Conservation (phyloP, 345 rosid genomes). For the Crucihimalaya himalaica region DNA sequence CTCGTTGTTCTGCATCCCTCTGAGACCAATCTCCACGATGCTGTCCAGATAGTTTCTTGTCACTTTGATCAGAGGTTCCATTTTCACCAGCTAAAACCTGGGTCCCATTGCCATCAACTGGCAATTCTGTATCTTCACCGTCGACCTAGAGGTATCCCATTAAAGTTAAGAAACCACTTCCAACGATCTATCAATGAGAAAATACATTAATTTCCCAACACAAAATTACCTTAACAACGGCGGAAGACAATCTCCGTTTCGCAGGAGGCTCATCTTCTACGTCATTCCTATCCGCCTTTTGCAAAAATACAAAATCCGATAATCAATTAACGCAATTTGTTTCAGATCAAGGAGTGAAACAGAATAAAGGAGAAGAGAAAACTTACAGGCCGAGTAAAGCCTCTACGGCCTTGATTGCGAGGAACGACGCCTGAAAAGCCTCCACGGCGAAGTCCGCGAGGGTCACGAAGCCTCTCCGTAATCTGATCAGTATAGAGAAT, state of each 20-base stretch:
- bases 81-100: constrained; percentile 39
- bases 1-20: constrained; percentile 62
- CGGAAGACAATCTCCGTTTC: constrained; percentile 82
- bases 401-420: constrained; percentile 68
- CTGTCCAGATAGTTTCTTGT: constrained; percentile 42
- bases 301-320: not conserved
- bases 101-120: constrained; percentile 33
- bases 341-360: not conserved
- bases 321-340: not conserved
- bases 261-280: constrained; percentile 84
- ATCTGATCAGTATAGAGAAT: constrained; percentile 48
- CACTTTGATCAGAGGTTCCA: constrained; percentile 39
- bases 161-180: not conserved
- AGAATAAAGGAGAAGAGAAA: not conserved
- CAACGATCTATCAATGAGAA: constrained; percentile 1
- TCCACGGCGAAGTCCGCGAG: constrained; percentile 95
- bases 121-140: constrained; percentile 61
- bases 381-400: constrained; percentile 63
- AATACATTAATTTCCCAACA: constrained; percentile 8
- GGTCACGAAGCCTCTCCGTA: constrained; percentile 89
- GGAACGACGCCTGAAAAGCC: constrained; percentile 52
- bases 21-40: constrained; percentile 54
- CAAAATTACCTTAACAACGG: constrained; percentile 78
- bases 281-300: constrained; percentile 73
- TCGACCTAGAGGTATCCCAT: constrained; percentile 43